These are phyloP conservation scores for Kluyveromyces marxianus DNA, from an alignment of 1,139 yeast genomes.

Conservation along the genomic window DNA sequence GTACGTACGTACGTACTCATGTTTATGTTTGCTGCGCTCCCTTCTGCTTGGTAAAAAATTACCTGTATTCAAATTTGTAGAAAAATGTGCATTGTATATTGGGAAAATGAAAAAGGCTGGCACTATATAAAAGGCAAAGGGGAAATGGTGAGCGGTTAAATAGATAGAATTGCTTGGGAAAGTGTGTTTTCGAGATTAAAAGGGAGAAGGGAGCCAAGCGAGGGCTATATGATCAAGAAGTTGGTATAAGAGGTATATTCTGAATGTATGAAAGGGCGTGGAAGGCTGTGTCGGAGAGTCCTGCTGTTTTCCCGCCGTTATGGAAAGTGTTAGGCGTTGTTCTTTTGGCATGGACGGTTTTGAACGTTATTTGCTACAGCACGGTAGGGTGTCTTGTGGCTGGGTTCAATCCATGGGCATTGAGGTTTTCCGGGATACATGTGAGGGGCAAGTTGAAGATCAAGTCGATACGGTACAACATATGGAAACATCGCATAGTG, in stretches of 20 bases:
- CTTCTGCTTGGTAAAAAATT: too few relatives aligned
- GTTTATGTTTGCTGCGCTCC: too few relatives aligned
- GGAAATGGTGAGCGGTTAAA: too few relatives aligned
- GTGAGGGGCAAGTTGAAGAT: slow-evolving; percentile 12
- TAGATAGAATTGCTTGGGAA: not conserved
- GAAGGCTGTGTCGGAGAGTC: not conserved
- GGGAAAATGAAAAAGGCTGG: too few relatives aligned
- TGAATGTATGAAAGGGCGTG: not conserved
- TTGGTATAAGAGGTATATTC: not conserved
- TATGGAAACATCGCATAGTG: slow-evolving; percentile 13
- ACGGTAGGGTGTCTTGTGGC: slow-evolving; percentile 8
- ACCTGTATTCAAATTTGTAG: too few relatives aligned
- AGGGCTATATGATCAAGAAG: not conserved
- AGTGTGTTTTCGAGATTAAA: not conserved
- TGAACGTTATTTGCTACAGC: slow-evolving; percentile 1
- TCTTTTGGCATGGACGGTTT: not conserved
- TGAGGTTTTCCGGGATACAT: slow-evolving; percentile 12
- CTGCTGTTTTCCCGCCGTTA: not conserved
- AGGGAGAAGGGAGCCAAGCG: too few relatives aligned
- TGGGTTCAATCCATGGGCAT: slow-evolving; percentile 16
- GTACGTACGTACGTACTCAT: too few relatives aligned
- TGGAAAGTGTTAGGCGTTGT: not conserved
- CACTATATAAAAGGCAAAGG: too few relatives aligned
- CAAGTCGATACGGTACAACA: slow-evolving; percentile 15
- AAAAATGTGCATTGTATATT: too few relatives aligned